phyloP scores from a whole-genome alignment of 1,284 basidiomycete species.

The Sporisorium exsertum region DNA sequence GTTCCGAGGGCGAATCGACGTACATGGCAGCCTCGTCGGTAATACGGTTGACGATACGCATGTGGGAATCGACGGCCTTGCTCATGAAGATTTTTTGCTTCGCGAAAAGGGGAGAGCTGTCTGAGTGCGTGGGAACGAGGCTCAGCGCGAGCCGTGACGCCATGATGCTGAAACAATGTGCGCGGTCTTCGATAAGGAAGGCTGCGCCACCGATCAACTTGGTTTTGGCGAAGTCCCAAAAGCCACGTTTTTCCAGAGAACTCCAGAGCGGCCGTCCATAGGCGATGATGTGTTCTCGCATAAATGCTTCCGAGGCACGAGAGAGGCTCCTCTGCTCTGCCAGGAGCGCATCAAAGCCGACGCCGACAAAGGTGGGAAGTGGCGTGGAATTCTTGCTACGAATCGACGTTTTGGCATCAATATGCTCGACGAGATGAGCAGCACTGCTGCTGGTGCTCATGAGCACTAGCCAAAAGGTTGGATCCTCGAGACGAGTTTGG shows the following conservation, averaged over 20 bases:
- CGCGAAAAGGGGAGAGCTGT: not conserved
- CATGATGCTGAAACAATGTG: conserved; percentile 9
- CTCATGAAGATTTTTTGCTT: not conserved
- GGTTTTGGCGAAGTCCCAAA: conserved; percentile 2
- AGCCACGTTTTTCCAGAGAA: not conserved
- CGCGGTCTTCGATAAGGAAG: not conserved
- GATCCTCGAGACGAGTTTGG: not conserved
- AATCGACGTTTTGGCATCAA: not conserved
- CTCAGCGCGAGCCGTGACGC: conserved; percentile 11
- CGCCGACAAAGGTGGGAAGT: conserved; percentile 13
- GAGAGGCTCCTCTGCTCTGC: conserved; percentile 1
- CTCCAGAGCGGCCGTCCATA: conserved; percentile 32
- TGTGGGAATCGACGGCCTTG: conserved; percentile 14
- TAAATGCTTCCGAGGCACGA: conserved; percentile 1
- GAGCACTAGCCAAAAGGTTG: conserved; percentile 28
- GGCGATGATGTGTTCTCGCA: conserved; percentile 1
- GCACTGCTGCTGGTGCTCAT: conserved; percentile 26
- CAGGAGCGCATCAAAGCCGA: conserved; percentile 15
- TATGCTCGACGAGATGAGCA: conserved; percentile 1
- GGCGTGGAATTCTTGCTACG: not conserved
- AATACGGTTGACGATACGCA: conserved; percentile 13
- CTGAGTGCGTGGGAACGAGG: not conserved
- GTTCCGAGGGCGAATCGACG: conserved; percentile 16
- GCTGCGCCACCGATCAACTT: not conserved
- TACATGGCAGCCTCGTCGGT: not conserved